Percentiles rank a stretch among this genome's conserved stretches.
Conservation (phyloP, 805 yeast species). For the Candida odintsovae region DNA sequence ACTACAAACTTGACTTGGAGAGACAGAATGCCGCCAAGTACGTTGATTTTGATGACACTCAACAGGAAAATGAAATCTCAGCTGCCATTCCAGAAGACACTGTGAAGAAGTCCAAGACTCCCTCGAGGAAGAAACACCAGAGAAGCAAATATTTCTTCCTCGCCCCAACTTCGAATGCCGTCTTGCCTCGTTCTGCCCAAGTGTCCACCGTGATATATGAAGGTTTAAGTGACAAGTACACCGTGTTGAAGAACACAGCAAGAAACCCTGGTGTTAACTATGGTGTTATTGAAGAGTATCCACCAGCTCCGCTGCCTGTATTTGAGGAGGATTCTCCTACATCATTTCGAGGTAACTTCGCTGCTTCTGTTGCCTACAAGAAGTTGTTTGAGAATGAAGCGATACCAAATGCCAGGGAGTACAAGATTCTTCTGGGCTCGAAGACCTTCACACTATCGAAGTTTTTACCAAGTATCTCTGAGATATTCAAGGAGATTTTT, state of each 20-base stretch:
- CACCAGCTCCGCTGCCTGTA: not conserved
- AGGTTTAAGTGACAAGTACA: slow-evolving; percentile 14
- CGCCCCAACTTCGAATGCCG: slow-evolving; percentile 8
- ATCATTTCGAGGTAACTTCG: slow-evolving; percentile 4
- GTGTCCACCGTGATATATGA: slow-evolving; percentile 17
- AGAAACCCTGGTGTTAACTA: not conserved
- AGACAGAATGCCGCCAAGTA: not conserved
- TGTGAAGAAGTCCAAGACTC: not conserved
- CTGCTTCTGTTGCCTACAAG: slow-evolving; percentile 11
- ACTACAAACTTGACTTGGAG: not conserved
- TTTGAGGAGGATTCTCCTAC: not conserved
- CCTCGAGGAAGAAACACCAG: not conserved
- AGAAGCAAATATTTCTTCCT: slow-evolving; percentile 2
- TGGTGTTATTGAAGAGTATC: slow-evolving; percentile 3
- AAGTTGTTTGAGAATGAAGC: slow-evolving; percentile 5
- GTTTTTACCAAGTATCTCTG: slow-evolving; percentile 8
- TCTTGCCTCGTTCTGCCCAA: slow-evolving; percentile 15
- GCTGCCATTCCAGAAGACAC: not conserved
- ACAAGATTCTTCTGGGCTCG: slow-evolving; percentile 9
- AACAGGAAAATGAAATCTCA: not conserved
- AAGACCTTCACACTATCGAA: slow-evolving; percentile 9
- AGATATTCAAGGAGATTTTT: slow-evolving; percentile 8
- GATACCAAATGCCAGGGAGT: slow-evolving; percentile 4
- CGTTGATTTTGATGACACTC: not conserved
- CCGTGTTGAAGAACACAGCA: slow-evolving; percentile 8